These are phyloP conservation scores for Hirsutella minnesotensis DNA, from an alignment of 2,329 filamentous ascomycete genomes.

Conservation along the genomic window DNA sequence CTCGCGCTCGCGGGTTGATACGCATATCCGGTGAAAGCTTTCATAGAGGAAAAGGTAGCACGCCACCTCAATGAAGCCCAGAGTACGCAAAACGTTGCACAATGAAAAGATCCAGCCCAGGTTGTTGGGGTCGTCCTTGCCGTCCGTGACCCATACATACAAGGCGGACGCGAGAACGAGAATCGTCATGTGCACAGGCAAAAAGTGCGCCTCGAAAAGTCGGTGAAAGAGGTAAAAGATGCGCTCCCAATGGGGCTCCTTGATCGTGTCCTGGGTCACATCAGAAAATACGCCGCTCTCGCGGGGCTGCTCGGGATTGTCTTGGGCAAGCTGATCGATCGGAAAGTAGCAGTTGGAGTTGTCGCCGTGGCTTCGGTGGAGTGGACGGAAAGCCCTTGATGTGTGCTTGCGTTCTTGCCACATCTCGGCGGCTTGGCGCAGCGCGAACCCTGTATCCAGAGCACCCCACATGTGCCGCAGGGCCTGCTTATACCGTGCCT, in stretches of 20 bases:
- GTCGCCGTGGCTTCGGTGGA: slow-evolving; percentile 37
- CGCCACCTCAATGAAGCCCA: slow-evolving; percentile 51
- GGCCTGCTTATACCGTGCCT: slow-evolving; percentile 59
- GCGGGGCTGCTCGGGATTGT: slow-evolving; percentile 25
- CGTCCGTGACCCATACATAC: slow-evolving; percentile 43
- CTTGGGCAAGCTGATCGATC: slow-evolving; percentile 27
- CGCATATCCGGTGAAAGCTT: slow-evolving; percentile 50
- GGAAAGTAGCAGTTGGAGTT: slow-evolving; percentile 35
- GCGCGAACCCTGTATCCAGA: slow-evolving; percentile 54
- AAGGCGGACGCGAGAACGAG: slow-evolving; percentile 50
- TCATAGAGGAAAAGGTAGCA: slow-evolving; percentile 57
- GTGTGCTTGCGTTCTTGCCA: slow-evolving; percentile 47
- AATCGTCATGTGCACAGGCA: slow-evolving; percentile 56
- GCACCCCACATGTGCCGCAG: slow-evolving; percentile 68
- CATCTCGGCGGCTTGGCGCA: slow-evolving; percentile 45
- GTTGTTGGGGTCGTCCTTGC: slow-evolving; percentile 36
- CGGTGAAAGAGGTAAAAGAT: slow-evolving; percentile 50
- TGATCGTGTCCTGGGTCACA: slow-evolving; percentile 37
- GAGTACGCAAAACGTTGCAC: slow-evolving; percentile 46
- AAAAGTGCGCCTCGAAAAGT: slow-evolving; percentile 63
- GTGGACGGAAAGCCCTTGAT: slow-evolving; percentile 39
- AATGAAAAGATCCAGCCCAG: slow-evolving; percentile 48
- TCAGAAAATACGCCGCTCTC: slow-evolving; percentile 45
- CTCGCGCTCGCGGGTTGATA: slow-evolving; percentile 48
- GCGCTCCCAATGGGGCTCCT: slow-evolving; percentile 41